Evolutionary conservation across 2,329 filamentous ascomycete species (phyloP), one percentile per base, ranked within the genome.

Genomic region (Dendryphion nanum): DNA sequence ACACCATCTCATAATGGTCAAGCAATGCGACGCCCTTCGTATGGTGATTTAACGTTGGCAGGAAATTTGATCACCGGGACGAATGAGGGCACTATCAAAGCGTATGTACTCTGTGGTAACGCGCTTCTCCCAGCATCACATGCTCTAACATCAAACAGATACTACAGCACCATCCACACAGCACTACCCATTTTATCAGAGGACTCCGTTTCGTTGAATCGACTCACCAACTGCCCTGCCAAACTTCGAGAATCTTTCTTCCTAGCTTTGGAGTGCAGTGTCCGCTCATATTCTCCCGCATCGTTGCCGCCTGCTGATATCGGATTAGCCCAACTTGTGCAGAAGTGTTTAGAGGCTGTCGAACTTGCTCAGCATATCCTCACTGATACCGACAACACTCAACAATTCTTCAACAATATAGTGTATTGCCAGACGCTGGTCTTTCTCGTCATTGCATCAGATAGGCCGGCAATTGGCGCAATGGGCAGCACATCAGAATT

Each of bases 211-310:
- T 46, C 53, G 7, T 38, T 67, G 2, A 66, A 61, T 23, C 61
- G 60, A 15, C 51, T 67, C 15, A 59, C 57, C 3, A 50, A 60
- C 18, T 64, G 61, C 38, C 60, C 62, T 10, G 20, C 51, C 8
- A 64, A 63, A 36, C 31, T 67, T 21, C 51, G 63, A 30, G 62
- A 67, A 23, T 57, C 57, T 10, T 63, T 67, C 37, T 64, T 65
- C 28, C 42, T 62, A 16, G 44, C 61, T 1, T 30, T 67, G 3
- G 63, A 67, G 35, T 61, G 51, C 26, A 55, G 48, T 18, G 50
- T 66, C 12, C 58, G 62, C 16, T 59, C 61, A 2, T 51, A 56
- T 37, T 53, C 61, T 14, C 50, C 60, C 7, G 49, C 53, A 36
- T 50, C 53, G 13, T 16, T 65, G 10, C 48, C 59, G 32, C 42